Percentiles rank a stretch among this genome's conserved stretches.
Evolutionary conservation across 495 filamentous ascomycete genomes (phyloP).

Genomic region (Melanomma pulvis-pyrius): DNA sequence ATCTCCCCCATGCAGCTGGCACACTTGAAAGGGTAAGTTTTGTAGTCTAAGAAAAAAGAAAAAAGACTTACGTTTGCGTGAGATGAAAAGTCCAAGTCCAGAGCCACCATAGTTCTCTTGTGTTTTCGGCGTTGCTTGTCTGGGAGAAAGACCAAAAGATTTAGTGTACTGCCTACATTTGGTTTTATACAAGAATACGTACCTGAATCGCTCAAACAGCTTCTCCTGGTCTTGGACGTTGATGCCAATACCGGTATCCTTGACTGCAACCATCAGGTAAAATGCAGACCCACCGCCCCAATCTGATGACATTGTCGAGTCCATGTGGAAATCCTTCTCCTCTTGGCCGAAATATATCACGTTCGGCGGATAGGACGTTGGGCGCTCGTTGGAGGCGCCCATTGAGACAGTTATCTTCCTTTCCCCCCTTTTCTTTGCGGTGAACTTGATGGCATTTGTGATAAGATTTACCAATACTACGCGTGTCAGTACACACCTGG

Average conservation of each 20-base stretch:
- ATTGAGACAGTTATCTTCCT: slow-evolving; percentile 39
- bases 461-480: slow-evolving; percentile 46
- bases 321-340: slow-evolving; percentile 32
- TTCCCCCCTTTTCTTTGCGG: slow-evolving; percentile 37
- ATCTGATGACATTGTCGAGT: slow-evolving; percentile 38
- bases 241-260: slow-evolving; percentile 47
- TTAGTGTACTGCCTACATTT: background rate
- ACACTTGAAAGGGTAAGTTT: slow-evolving; percentile 13
- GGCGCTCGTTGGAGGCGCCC: slow-evolving; percentile 38
- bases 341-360: slow-evolving; percentile 42
- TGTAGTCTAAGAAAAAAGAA: background rate
- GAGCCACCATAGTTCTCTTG: slow-evolving; percentile 45
- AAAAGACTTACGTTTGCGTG: slow-evolving; percentile 38
- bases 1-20: slow-evolving; percentile 47
- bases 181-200: too few relatives aligned
- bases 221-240: slow-evolving; percentile 38
- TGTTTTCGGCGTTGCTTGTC: slow-evolving; percentile 47
- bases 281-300: slow-evolving; percentile 42
- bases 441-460: slow-evolving; percentile 49
- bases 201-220: slow-evolving; percentile 44
- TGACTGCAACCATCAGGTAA: slow-evolving; percentile 46
- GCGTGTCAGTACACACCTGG: background rate
- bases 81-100: slow-evolving; percentile 47
- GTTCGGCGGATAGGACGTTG: slow-evolving; percentile 42
- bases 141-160: slow-evolving; percentile 8